Evolutionary conservation across 2,329 filamentous ascomycete genomes (phyloP), one percentile per base, ranked within the genome.

Genomic region (Fusarium solani-melongenae): DNA sequence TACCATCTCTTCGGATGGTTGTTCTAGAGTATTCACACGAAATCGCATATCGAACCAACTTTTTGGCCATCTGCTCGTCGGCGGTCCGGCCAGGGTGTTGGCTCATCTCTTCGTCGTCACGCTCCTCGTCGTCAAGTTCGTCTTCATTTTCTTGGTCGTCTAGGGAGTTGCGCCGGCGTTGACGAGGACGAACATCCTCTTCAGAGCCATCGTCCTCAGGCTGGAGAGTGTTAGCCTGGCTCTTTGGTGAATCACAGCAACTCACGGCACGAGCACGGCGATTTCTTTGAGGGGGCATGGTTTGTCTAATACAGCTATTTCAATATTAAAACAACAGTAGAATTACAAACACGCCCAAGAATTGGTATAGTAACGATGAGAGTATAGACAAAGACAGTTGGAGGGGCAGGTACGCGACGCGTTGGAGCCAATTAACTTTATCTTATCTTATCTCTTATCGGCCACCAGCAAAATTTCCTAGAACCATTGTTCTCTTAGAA

Each of bases 41-140:
- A 27, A 93, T 80, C 5, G 90, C 90, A 75, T 92, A 92, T 62
- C 91, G 88, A n/a, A 93, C 87, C n/a, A 93, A 81, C 77, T 91
- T 92, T 81, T 91, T 92, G 38, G 89, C 87, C 36, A 91, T 81
- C 72, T 90, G 87, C 5, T 86, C 83, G 38, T 88, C 85, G 41
- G 82, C 84, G 34, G 79, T 83, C n/a, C 80, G 81, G 22, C 79
- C 81, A n/a, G 78, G 77, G 14, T 72, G 66, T 7, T 70, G 79
- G 7, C 2, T 31, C 46, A 51, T 51, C 6, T 51, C 46, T 20
- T 31, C 46, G 17, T 81, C 78, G 4, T 64, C 71, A 9, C 82
- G 80, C 77, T 82, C 81, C 1, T 75, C 80, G 5, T 82, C 81
- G 4, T 84, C 82, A n/a, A 82, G 85, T 6, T 82, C 83, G 7